A percentile compares a stretch with the other conserved stretches of the same genome.
Evolutionary conservation across 441 rosid species (phyloP).

Genomic region (Syzygium malaccense): DNA sequence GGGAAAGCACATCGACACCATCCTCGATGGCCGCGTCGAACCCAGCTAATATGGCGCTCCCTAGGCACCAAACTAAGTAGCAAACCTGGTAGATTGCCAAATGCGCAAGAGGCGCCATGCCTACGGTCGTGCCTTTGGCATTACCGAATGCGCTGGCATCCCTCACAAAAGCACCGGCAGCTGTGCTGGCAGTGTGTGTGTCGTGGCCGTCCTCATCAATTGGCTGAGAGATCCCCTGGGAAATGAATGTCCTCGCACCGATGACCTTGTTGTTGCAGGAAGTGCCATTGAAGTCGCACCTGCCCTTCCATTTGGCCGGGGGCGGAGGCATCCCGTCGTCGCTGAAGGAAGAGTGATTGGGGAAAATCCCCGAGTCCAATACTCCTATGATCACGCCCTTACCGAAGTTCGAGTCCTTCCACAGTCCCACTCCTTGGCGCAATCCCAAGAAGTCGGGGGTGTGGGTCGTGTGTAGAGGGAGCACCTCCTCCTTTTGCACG

Average conservation of each 20-base stretch:
- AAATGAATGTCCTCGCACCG: accelerated
- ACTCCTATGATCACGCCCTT: not conserved
- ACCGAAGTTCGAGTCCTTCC: no score
- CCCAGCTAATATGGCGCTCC: not conserved
- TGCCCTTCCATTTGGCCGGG: not conserved
- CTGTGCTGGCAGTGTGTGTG: not conserved
- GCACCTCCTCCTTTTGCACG: no score
- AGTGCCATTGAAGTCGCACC: not conserved
- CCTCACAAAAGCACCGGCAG: not conserved
- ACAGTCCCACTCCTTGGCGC: no score
- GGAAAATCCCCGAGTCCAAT: not conserved
- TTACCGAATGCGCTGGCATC: not conserved
- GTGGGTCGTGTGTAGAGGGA: no score
- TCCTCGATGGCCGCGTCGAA: not conserved
- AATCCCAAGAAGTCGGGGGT: no score
- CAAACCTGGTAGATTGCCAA: not conserved
- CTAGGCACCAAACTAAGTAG: accelerated
- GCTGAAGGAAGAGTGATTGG: not conserved
- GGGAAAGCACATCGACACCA: not conserved
- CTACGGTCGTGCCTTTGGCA: not conserved
- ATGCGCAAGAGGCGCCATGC: not conserved
- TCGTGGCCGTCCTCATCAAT: not conserved
- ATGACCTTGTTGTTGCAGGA: not conserved
- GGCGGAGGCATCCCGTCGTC: not conserved
- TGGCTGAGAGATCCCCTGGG: accelerated